These are phyloP conservation scores for Rhizopogon vulgaris DNA, from an alignment of 768 basidiomycete species.

Conservation along the genomic window DNA sequence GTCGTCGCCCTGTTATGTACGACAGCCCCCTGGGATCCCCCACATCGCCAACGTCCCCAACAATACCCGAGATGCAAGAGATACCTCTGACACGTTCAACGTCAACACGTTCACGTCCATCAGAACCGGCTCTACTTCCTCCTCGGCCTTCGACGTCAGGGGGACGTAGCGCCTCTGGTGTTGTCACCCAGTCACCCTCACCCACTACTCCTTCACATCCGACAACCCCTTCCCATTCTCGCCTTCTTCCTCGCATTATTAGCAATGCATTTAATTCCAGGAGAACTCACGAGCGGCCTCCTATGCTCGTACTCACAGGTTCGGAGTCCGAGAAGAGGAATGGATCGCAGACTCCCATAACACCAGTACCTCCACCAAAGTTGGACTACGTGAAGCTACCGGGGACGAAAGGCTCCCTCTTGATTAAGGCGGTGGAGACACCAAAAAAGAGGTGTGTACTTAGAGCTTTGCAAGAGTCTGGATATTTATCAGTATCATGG, in stretches of 20 bases:
- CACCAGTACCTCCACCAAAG: constrained; percentile 66
- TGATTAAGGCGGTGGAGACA: constrained; percentile 87
- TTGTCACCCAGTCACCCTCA: constrained; percentile 12
- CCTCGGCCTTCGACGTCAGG: constrained; percentile 32
- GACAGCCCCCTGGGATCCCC: constrained; percentile 14
- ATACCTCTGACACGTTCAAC: constrained; percentile 20
- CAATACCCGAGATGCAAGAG: constrained; percentile 9
- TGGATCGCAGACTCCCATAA: constrained; percentile 23
- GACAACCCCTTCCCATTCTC: constrained; percentile 38
- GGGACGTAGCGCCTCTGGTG: constrained; percentile 18
- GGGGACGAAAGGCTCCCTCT: constrained; percentile 78
- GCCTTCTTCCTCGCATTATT: constrained; percentile 69
- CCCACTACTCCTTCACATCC: constrained; percentile 25
- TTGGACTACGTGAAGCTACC: constrained; percentile 91
- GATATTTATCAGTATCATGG: constrained; percentile 2
- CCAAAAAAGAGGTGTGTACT: constrained; percentile 69
- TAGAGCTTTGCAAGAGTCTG: constrained; percentile 3
- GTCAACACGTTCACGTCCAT: constrained; percentile 16
- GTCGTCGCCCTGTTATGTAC: constrained; percentile 17
- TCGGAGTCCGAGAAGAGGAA: constrained; percentile 36
- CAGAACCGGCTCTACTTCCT: constrained; percentile 8
- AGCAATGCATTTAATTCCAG: constrained; percentile 56
- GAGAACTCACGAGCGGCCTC: constrained; percentile 50
- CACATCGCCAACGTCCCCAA: constrained; percentile 13
- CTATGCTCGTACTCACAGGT: constrained; percentile 28